phyloP scores from a whole-genome alignment of 345 rosid genomes.

The Populus simonii region DNA sequence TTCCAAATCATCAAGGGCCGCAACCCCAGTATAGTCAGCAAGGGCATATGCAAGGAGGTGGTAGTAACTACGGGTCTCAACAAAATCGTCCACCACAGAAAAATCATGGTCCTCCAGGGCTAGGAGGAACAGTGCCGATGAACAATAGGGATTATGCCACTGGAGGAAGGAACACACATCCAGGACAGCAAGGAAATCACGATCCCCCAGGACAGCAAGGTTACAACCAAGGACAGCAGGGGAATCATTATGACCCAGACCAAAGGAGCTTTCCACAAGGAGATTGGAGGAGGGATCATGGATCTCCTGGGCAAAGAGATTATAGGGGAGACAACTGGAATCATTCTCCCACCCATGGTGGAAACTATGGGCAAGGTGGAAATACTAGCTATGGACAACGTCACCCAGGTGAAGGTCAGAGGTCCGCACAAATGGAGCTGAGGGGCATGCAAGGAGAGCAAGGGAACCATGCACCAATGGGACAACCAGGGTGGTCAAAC shows the following conservation, averaged over 20 bases:
- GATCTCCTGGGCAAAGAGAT: slow-evolving; percentile 19
- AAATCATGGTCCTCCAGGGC: slow-evolving; percentile 26
- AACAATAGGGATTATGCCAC: slow-evolving; percentile 39
- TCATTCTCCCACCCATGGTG: slow-evolving; percentile 31
- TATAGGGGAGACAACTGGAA: slow-evolving; percentile 29
- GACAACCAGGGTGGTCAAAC: slow-evolving; percentile 35
- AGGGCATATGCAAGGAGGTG: slow-evolving; percentile 49
- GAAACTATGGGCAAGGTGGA: slow-evolving; percentile 35
- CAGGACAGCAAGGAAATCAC: slow-evolving; percentile 39
- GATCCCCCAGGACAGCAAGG: slow-evolving; percentile 39
- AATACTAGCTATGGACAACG: slow-evolving; percentile 29
- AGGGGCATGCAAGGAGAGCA: slow-evolving; percentile 46
- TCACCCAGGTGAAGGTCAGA: slow-evolving; percentile 19
- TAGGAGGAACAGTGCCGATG: slow-evolving; percentile 38
- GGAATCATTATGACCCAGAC: slow-evolving; percentile 38
- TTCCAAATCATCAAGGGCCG: neutral
- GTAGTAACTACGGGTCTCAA: slow-evolving; percentile 40
- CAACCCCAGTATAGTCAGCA: slow-evolving; percentile 30
- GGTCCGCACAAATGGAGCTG: slow-evolving; percentile 41
- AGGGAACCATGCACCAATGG: slow-evolving; percentile 35
- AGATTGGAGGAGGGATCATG: slow-evolving; percentile 19
- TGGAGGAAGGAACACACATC: slow-evolving; percentile 31
- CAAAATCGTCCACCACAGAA: slow-evolving; percentile 46
- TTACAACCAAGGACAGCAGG: slow-evolving; percentile 20
- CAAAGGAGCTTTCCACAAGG: slow-evolving; percentile 42